Conservation (phyloP, 2,329 filamentous ascomycete species). For the Dendryphion nanum region DNA sequence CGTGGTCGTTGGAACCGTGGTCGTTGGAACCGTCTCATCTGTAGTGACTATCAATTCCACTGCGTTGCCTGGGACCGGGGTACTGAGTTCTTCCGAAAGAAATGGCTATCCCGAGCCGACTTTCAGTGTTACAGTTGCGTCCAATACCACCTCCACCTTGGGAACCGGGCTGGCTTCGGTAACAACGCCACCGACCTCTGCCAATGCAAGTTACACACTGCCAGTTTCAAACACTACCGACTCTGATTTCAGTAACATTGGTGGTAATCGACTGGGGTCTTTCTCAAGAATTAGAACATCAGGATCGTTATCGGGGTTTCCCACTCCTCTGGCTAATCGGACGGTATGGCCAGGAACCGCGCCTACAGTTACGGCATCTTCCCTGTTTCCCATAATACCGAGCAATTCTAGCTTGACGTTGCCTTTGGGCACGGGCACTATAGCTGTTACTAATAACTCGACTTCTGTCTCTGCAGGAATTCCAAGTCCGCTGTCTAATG, state of each 20-base stretch:
- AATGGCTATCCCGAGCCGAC: too few species aligned
- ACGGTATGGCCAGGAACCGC: constrained; percentile 3
- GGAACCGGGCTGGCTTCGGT: not conserved
- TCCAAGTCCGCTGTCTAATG: too few species aligned
- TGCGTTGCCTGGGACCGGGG: not conserved
- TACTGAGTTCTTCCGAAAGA: not conserved
- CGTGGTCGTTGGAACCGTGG: not conserved
- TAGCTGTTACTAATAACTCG: too few species aligned
- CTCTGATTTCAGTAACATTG: not conserved
- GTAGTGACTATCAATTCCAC: too few species aligned
- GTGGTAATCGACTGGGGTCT: not conserved
- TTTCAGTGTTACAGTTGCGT: not conserved
- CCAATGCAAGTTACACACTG: not conserved
- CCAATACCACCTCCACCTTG: constrained; percentile 1
- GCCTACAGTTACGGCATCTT: not conserved
- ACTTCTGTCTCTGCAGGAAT: too few species aligned
- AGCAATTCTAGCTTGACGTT: too few species aligned
- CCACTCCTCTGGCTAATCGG: constrained; percentile 2
- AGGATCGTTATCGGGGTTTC: not conserved
- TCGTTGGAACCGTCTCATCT: too few species aligned
- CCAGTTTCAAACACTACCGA: not conserved
- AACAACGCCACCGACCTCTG: not conserved
- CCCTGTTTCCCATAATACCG: not conserved
- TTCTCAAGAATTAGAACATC: not conserved
- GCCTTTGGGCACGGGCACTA: too few species aligned